Percentiles rank a stretch among this genome's conserved stretches.
Evolutionary conservation across 495 filamentous ascomycete genomes (phyloP).

Genomic region (Penicillium herquei): DNA sequence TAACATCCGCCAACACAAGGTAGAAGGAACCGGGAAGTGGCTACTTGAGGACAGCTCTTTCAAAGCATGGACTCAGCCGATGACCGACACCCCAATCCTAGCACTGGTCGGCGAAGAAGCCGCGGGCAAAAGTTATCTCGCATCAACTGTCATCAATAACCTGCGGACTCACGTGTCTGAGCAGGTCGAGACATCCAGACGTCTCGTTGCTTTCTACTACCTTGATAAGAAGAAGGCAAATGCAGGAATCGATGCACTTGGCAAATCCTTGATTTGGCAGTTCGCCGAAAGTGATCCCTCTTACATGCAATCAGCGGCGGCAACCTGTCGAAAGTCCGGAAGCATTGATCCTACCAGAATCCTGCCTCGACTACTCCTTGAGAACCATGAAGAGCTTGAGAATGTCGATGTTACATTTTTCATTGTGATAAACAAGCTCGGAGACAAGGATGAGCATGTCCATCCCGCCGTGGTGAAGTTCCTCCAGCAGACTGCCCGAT

Average conservation of each 20-base stretch:
- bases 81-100: slow-evolving; percentile 1
- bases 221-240: slow-evolving; percentile 3
- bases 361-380: slow-evolving; percentile 5
- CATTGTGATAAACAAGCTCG: slow-evolving; percentile 11
- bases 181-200: slow-evolving; percentile 1
- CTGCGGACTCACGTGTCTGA: neutral
- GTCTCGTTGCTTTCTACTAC: slow-evolving; percentile 11
- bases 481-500: neutral
- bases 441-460: neutral
- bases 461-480: slow-evolving; percentile 5
- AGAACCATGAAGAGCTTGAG: slow-evolving; percentile 1
- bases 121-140: slow-evolving; percentile 12
- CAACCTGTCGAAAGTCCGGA: neutral
- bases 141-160: slow-evolving; percentile 3
- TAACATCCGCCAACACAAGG: slow-evolving; percentile 5
- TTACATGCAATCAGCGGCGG: slow-evolving; percentile 10
- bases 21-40: slow-evolving; percentile 10
- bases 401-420: slow-evolving; percentile 8
- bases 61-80: neutral
- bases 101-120: slow-evolving; percentile 7
- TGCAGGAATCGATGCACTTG: neutral
- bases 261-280: slow-evolving; percentile 12
- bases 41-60: neutral
- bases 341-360: slow-evolving; percentile 7
- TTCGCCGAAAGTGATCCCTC: slow-evolving; percentile 9